These are phyloP conservation scores for Lactarius quietus DNA, from an alignment of 768 basidiomycete genomes.

Conservation along the genomic window DNA sequence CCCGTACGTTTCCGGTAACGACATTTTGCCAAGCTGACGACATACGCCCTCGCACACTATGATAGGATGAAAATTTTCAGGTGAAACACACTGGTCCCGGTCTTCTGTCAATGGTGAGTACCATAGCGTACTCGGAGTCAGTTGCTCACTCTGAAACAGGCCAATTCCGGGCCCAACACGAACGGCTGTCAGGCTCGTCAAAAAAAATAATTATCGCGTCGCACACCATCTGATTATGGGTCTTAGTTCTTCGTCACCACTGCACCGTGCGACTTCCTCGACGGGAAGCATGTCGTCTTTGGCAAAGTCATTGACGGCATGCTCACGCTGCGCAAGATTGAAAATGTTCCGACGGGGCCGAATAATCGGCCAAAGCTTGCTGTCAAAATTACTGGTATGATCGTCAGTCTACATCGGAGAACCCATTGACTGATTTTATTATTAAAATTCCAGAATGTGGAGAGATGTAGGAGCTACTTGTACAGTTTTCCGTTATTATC, in stretches of 20 bases:
- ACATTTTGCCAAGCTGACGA: neutral
- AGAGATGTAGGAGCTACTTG: conserved; percentile 34
- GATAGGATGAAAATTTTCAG: conserved; percentile 96
- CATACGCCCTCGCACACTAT: conserved; percentile 6
- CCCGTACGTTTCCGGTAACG: conserved; percentile 48
- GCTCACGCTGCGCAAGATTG: conserved; percentile 93
- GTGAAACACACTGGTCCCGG: conserved; percentile 87
- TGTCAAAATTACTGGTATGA: conserved; percentile 82
- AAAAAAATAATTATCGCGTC: neutral
- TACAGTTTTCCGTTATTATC: neutral
- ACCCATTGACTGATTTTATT: neutral
- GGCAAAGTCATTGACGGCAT: conserved; percentile 89
- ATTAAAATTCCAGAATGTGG: conserved; percentile 36
- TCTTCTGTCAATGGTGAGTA: conserved; percentile 82
- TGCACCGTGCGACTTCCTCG: conserved; percentile 91
- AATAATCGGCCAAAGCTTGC: conserved; percentile 88
- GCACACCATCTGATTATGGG: neutral
- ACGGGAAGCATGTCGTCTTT: conserved; percentile 93
- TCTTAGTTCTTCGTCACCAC: conserved; percentile 94
- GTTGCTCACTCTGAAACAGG: conserved; percentile 43
- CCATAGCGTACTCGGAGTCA: neutral
- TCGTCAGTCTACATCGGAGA: neutral
- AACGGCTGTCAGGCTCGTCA: conserved; percentile 80
- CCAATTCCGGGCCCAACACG: conserved; percentile 91
- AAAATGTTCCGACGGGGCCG: conserved; percentile 88